Evolutionary conservation across 169 alveolate genomes (phyloP).

Genomic region (Eimeria necatrix): DNA sequence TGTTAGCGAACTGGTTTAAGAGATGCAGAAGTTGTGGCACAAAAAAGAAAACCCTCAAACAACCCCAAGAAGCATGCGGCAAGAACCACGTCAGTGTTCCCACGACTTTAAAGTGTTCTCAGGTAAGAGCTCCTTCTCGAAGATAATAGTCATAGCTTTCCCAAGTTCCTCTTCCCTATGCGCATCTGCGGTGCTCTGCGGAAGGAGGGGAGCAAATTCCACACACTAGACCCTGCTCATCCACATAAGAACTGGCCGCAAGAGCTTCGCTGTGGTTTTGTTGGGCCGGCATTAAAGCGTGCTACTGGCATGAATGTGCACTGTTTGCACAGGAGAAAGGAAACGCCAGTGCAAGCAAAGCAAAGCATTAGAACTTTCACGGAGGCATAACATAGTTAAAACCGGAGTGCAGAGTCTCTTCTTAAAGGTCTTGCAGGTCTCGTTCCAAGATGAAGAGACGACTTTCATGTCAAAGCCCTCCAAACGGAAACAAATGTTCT

Average conservation of each 20-base stretch:
- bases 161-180: background rate
- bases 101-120: background rate
- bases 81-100: background rate
- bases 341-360: background rate
- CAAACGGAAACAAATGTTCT: background rate
- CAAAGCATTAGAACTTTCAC: slow-evolving; percentile 3
- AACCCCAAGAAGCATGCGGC: background rate
- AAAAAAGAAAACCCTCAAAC: background rate
- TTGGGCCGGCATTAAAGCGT: background rate
- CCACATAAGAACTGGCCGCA: background rate
- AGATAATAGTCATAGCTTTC: background rate
- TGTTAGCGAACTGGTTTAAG: background rate
- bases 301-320: background rate
- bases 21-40: background rate
- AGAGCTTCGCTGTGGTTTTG: background rate
- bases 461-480: background rate
- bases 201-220: background rate
- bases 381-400: background rate
- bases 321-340: slow-evolving; percentile 24
- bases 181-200: slow-evolving; percentile 61
- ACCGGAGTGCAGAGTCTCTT: too few relatives aligned
- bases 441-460: background rate
- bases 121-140: slow-evolving; percentile 2
- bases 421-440: slow-evolving; percentile 36
- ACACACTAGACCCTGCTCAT: background rate